Evolutionary conservation across 75 land plant species (phyloP), one percentile per base, ranked within the genome.

Genomic region (Gnetum montanum): DNA sequence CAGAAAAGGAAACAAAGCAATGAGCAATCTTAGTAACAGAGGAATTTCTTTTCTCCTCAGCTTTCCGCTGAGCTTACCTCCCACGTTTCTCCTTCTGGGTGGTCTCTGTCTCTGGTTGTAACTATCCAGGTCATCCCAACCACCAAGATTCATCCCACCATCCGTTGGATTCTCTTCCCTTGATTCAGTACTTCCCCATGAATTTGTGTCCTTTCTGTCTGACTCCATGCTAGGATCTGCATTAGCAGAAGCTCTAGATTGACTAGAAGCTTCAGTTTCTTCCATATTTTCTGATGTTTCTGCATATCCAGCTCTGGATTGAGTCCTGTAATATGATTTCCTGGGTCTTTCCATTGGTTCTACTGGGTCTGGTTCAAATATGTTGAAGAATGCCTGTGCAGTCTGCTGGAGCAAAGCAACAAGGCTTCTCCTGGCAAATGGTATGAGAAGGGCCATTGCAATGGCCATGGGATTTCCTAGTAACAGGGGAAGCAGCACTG

Each of bases 101-200:
- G 36, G 19, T 52, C 24, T 52, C 4, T 22, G 34, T 1, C 55
- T 31, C 34, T 31, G 19, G 33, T 0, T 20, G 12, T 36, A 34
- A 20, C 22, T 33, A 52, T 52, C 55, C 55, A 52, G 33, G 20
- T 52, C 55, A 13, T 52, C 55, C 55, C 55, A 52, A 5, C 55
- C 55, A 19, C 55, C 55, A 34, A 52, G 33, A 30, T 52, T 52
- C 36, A 33, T 31, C 13, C 55, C 55, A 52, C 29, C 50, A n/a
- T 11, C 43, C 22, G 15, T 23, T 33, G 20, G 8, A 23, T 25
- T 25, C 31, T 31, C 36, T 27, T 30, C 22, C 22, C 15, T 52
- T 19, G 36, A 33, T 18, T 52, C 55, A 33, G 34, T 34, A 33
- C 33, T 36, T 12, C 25, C 36, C 55, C 55, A 52, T 8, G 55